Conservation (phyloP, 352 stramenopile genomes). For the Aphanomyces euteiches region DNA sequence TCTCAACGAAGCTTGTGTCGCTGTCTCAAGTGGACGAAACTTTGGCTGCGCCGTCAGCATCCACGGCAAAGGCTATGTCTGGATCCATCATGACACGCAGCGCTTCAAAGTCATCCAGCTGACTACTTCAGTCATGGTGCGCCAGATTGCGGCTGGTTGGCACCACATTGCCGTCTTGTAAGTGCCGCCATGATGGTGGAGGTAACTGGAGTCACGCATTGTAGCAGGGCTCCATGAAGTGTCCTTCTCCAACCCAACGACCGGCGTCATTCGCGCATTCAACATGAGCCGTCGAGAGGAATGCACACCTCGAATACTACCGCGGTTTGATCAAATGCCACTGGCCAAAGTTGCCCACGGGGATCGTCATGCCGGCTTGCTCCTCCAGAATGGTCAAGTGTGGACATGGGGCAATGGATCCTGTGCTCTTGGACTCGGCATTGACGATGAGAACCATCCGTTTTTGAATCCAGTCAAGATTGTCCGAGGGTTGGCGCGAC, state of each 20-base stretch:
- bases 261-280: neutral
- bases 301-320: neutral
- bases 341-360: conserved; percentile 11
- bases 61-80: neutral
- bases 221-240: neutral
- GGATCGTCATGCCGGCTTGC: neutral
- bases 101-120: neutral
- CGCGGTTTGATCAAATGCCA: neutral
- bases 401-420: conserved; percentile 28
- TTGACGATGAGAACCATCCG: neutral
- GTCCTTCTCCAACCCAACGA: neutral
- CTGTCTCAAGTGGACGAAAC: neutral
- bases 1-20: neutral
- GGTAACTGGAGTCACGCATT: neutral
- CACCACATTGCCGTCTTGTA: neutral
- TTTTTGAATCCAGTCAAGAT: neutral
- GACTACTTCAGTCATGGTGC: neutral
- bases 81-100: neutral
- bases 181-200: neutral
- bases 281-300: neutral
- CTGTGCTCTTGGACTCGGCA: neutral
- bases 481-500: neutral
- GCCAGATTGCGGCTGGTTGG: neutral
- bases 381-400: conserved; percentile 3
- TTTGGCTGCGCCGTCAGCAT: neutral